Evolutionary conservation across 768 basidiomycete genomes (phyloP).

Genomic region (Imleria badia): DNA sequence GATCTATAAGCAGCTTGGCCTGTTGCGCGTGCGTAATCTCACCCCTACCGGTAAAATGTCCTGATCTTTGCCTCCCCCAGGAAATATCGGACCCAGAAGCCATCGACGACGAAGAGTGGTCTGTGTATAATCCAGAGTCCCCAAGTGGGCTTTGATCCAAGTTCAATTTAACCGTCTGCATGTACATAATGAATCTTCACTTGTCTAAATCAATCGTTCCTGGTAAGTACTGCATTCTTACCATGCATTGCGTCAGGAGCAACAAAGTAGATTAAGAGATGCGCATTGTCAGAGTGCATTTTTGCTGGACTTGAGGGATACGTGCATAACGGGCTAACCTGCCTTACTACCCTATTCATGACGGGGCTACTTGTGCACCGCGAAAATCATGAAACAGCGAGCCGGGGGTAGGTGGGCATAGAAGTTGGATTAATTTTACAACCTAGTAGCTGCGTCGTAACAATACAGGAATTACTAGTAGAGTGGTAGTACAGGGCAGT

Average conservation of each 20-base stretch:
- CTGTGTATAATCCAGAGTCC: neutral
- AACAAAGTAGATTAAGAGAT: too few species aligned
- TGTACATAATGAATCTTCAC: neutral
- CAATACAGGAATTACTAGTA: conserved; percentile 18
- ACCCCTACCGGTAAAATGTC: neutral
- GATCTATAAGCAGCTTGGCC: conserved; percentile 8
- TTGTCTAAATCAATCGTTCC: neutral
- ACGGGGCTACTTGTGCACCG: too few species aligned
- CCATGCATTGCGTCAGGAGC: neutral
- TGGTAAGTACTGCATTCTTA: too few species aligned
- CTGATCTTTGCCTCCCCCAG: conserved; percentile 7
- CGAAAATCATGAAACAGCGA: too few species aligned
- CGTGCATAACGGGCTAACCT: too few species aligned
- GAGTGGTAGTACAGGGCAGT: too few species aligned
- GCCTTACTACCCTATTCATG: too few species aligned
- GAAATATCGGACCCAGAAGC: conserved; percentile 3
- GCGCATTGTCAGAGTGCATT: too few species aligned
- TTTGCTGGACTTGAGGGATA: too few species aligned
- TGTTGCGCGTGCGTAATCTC: conserved; percentile 10
- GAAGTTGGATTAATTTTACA: neutral
- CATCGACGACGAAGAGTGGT: conserved; percentile 1
- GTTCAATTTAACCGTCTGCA: neutral
- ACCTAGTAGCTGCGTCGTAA: neutral
- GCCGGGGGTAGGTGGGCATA: too few species aligned
- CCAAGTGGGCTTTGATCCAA: neutral